Evolutionary conservation across 345 rosid species (phyloP).

Genomic region (Lepidium didymum): DNA sequence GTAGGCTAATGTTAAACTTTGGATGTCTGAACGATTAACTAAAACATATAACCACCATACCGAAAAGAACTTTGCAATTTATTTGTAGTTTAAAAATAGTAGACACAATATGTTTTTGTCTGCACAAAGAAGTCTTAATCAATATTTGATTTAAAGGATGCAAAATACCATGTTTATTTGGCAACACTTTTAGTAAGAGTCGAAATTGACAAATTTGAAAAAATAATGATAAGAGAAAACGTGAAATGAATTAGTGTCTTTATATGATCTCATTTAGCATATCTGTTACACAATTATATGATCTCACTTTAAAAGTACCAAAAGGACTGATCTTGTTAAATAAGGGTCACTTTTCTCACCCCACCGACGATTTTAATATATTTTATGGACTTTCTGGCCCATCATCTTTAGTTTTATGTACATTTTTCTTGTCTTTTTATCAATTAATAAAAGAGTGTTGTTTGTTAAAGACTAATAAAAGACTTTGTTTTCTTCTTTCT

Average conservation of each 20-base stretch:
- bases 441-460: constrained; percentile 1
- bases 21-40: too few relatives aligned
- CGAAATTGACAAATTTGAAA: neutral
- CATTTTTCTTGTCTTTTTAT: constrained; percentile 4
- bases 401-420: neutral
- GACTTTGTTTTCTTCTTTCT: neutral
- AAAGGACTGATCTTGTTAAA: neutral
- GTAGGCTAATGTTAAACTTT: too few relatives aligned
- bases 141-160: neutral
- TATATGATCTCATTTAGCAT: too few relatives aligned
- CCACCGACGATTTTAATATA: constrained; percentile 1
- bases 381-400: neutral
- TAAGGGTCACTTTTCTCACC: neutral
- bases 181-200: too few relatives aligned
- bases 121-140: neutral
- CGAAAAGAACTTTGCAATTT: too few relatives aligned
- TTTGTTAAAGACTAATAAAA: constrained; percentile 11
- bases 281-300: neutral
- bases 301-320: neutral
- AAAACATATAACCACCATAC: too few relatives aligned
- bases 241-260: too few relatives aligned
- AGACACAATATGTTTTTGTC: neutral
- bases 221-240: too few relatives aligned
- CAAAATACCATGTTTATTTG: neutral
- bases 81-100: too few relatives aligned